These are phyloP conservation scores for Massarina eburnea DNA, from an alignment of 2,329 filamentous ascomycete genomes.

Conservation along the genomic window DNA sequence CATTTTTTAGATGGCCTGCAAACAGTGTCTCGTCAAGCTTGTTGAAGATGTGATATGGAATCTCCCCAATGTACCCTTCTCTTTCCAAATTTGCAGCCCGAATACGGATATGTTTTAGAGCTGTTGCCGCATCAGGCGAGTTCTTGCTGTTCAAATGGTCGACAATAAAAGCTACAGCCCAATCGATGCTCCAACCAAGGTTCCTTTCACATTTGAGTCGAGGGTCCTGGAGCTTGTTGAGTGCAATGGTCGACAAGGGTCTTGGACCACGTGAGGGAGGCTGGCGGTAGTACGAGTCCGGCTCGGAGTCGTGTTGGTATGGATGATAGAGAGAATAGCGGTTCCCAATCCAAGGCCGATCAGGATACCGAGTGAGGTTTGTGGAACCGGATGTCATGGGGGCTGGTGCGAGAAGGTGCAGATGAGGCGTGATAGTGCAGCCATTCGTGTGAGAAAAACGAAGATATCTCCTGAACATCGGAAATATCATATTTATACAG, in stretches of 20 bases:
- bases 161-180: conserved; percentile 45
- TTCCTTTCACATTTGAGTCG: conserved; percentile 21
- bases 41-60: conserved; percentile 41
- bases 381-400: conserved; percentile 18
- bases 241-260: conserved; percentile 4
- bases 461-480: not conserved
- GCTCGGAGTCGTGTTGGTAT: conserved; percentile 21
- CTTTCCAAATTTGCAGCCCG: conserved; percentile 14
- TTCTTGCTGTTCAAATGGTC: conserved; percentile 29
- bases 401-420: conserved; percentile 2
- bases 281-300: conserved; percentile 14
- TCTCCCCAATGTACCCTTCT: conserved; percentile 19
- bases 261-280: conserved; percentile 3
- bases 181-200: conserved; percentile 46
- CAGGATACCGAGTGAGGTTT: conserved; percentile 11
- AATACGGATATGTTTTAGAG: conserved; percentile 19
- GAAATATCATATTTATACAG: conserved; percentile 15
- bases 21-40: conserved; percentile 42
- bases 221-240: conserved; percentile 25
- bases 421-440: conserved; percentile 8
- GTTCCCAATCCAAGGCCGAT: conserved; percentile 10
- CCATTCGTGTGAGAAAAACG: conserved; percentile 13
- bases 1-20: conserved; percentile 39
- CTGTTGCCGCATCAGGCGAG: conserved; percentile 17
- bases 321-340: conserved; percentile 7